These are phyloP conservation scores for Calonectria leucothoes DNA, from an alignment of 2,329 filamentous ascomycete species.

Conservation along the genomic window DNA sequence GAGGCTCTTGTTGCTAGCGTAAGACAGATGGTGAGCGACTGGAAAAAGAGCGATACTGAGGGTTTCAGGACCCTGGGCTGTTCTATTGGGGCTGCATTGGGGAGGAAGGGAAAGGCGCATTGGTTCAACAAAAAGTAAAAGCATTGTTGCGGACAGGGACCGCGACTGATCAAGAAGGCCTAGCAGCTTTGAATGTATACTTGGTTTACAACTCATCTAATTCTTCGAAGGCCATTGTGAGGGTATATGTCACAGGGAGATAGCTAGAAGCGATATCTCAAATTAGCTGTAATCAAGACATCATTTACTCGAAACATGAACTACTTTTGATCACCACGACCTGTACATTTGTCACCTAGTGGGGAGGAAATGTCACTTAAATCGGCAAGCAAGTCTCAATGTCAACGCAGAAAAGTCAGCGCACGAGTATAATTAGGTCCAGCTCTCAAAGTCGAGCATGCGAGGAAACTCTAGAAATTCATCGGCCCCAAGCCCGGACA, in stretches of 20 bases:
- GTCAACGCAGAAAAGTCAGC: not conserved
- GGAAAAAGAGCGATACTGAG: not conserved
- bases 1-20: not conserved
- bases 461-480: constrained; percentile 10
- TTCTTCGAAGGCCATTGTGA: too few species aligned
- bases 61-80: not conserved
- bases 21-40: not conserved
- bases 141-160: not conserved
- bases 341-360: too few species aligned
- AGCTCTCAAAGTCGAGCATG: constrained; percentile 10
- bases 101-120: not conserved
- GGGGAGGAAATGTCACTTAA: not conserved
- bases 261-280: too few species aligned
- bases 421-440: not conserved
- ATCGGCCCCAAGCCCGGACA: constrained; percentile 1
- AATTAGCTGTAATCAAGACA: too few species aligned
- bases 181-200: not conserved
- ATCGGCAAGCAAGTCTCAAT: too few species aligned
- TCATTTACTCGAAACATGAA: too few species aligned
- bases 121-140: not conserved
- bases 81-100: accelerated
- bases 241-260: too few species aligned
- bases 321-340: too few species aligned
- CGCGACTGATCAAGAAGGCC: not conserved
- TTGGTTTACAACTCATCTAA: not conserved